Evolutionary conservation across 257 asterid species (phyloP).

Genomic region (Solanum megistacrolobum): DNA sequence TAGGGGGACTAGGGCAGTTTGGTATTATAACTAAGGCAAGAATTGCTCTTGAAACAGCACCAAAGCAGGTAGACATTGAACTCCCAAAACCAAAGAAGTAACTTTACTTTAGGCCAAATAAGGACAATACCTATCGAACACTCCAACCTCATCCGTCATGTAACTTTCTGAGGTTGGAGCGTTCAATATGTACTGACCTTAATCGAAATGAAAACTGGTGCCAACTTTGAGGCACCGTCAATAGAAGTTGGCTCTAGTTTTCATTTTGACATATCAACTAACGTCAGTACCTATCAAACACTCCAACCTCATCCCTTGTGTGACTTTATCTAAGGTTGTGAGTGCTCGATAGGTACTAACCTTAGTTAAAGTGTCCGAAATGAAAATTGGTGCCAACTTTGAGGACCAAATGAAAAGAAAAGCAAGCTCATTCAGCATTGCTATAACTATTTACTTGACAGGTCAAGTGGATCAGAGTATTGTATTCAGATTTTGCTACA

Average conservation of each 20-base stretch:
- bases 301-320: not conserved
- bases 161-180: not conserved
- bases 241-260: not conserved
- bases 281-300: not conserved
- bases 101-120: not conserved
- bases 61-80: conserved; percentile 33
- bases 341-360: not conserved
- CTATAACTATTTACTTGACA: conserved; percentile 8
- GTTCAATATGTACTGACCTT: not conserved
- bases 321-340: not conserved
- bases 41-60: conserved; percentile 72
- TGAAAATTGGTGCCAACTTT: not conserved
- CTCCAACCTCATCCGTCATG: not conserved
- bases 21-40: conserved; percentile 79
- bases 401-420: not conserved
- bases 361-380: not conserved
- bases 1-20: conserved; percentile 91
- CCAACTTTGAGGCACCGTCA: not conserved
- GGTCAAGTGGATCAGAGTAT: conserved; percentile 88
- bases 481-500: conserved; percentile 55
- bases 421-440: not conserved
- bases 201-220: not conserved
- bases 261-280: not conserved
- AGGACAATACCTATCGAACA: not conserved
- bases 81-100: not conserved